Conservation (phyloP, 768 basidiomycete species). For the Rubroboletus satanas region DNA sequence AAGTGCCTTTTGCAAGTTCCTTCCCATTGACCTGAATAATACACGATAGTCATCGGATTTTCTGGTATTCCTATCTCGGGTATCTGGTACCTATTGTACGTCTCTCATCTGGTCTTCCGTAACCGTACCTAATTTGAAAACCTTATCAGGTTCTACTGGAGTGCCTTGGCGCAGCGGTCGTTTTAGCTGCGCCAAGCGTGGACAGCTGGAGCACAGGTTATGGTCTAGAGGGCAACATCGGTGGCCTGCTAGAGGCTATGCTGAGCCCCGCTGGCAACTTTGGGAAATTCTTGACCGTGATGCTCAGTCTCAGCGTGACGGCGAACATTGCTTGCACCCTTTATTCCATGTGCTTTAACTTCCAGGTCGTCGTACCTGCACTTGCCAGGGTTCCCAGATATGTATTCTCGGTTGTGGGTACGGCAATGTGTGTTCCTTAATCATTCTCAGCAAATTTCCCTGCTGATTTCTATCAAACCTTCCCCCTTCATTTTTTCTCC, state of each 20-base stretch:
- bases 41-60: conserved; percentile 50
- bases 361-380: conserved; percentile 65
- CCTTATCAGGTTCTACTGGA: conserved; percentile 35
- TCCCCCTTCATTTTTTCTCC: background rate
- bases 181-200: conserved; percentile 50
- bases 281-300: conserved; percentile 66
- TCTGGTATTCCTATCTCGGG: conserved; percentile 61
- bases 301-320: conserved; percentile 72
- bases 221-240: conserved; percentile 49
- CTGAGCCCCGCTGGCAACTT: conserved; percentile 60
- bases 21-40: conserved; percentile 8
- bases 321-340: conserved; percentile 81
- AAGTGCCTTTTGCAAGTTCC: conserved; percentile 5
- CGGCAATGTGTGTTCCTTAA: conserved; percentile 52
- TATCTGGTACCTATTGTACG: conserved; percentile 59
- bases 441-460: background rate
- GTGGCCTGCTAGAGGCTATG: conserved; percentile 61
- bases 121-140: background rate
- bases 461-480: conserved; percentile 5
- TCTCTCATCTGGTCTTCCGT: conserved; percentile 16
- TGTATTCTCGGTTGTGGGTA: conserved; percentile 62
- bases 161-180: conserved; percentile 68
- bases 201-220: conserved; percentile 57
- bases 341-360: conserved; percentile 73
- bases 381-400: conserved; percentile 62